A percentile compares a stretch with the other conserved stretches of the same genome.
Evolutionary conservation across 768 basidiomycete species (phyloP).

Genomic region (Mycena pura): DNA sequence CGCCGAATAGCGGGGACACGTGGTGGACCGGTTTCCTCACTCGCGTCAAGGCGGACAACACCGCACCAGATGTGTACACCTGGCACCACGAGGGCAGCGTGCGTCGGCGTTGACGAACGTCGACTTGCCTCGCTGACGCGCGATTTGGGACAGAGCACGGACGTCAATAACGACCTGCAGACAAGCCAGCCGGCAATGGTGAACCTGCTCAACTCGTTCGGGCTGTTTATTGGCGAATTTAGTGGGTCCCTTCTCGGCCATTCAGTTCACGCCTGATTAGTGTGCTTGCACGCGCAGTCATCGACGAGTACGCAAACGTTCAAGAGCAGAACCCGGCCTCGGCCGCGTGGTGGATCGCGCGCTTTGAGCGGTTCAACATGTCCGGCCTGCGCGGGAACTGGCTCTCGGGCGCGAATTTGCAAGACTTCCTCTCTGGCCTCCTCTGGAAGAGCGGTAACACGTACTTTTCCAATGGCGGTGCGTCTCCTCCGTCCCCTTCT

Average conservation of each 20-base stretch:
- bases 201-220: constrained; percentile 22
- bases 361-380: constrained; percentile 30
- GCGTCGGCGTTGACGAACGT: neutral
- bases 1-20: constrained; percentile 19
- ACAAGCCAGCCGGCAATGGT: constrained; percentile 27
- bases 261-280: neutral
- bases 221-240: constrained; percentile 21
- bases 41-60: constrained; percentile 18
- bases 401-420: constrained; percentile 25
- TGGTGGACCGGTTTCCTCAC: constrained; percentile 32
- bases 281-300: constrained; percentile 1
- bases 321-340: constrained; percentile 25
- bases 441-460: constrained; percentile 30
- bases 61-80: constrained; percentile 28
- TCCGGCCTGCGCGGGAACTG: constrained; percentile 30
- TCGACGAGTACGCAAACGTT: constrained; percentile 29
- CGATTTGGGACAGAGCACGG: constrained; percentile 22
- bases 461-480: constrained; percentile 29
- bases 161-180: constrained; percentile 28
- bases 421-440: constrained; percentile 26
- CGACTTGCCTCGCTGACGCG: neutral
- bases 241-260: constrained; percentile 1
- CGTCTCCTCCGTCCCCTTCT: neutral
- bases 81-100: constrained; percentile 31
- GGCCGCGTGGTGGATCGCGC: constrained; percentile 31